Conservation (phyloP, 768 basidiomycete genomes). For the Amanita brunnescens region DNA sequence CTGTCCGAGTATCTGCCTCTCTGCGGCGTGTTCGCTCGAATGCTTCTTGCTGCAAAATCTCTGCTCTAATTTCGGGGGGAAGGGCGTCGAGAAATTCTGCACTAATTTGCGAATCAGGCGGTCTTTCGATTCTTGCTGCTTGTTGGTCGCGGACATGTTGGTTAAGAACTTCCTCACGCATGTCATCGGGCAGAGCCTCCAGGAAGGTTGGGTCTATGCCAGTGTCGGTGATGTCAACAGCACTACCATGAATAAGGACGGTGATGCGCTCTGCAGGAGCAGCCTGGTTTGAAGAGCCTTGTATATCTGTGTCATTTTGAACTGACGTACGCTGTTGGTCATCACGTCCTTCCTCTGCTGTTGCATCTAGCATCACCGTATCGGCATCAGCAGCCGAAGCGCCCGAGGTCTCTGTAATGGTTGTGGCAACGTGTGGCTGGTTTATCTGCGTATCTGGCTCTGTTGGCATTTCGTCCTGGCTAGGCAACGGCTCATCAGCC, state of each 20-base stretch:
- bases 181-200: constrained; percentile 95
- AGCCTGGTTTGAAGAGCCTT: constrained; percentile 14
- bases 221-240: constrained; percentile 96
- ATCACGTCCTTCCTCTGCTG: constrained; percentile 42
- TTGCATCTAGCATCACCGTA: constrained; percentile 25
- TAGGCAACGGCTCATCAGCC: constrained; percentile 23
- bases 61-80: constrained; percentile 92
- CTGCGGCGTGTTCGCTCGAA: constrained; percentile 62
- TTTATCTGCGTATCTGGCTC: background rate
- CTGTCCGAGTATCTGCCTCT: constrained; percentile 28
- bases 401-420: constrained; percentile 9
- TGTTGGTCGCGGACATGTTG: constrained; percentile 94
- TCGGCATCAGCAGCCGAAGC: constrained; percentile 16
- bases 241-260: constrained; percentile 84
- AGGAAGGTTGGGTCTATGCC: constrained; percentile 98
- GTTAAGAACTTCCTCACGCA: constrained; percentile 96
- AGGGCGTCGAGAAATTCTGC: constrained; percentile 93
- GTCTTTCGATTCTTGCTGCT: constrained; percentile 65
- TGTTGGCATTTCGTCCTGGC: constrained; percentile 2
- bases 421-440: constrained; percentile 8
- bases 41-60: constrained; percentile 93
- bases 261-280: constrained; percentile 58
- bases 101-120: constrained; percentile 83
- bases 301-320: constrained; percentile 8
- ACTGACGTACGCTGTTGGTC: constrained; percentile 22